A percentile compares a stretch with the other conserved stretches of the same genome.
phyloP scores from a whole-genome alignment of 139 green algal species.

The Closterium sp. region DNA sequence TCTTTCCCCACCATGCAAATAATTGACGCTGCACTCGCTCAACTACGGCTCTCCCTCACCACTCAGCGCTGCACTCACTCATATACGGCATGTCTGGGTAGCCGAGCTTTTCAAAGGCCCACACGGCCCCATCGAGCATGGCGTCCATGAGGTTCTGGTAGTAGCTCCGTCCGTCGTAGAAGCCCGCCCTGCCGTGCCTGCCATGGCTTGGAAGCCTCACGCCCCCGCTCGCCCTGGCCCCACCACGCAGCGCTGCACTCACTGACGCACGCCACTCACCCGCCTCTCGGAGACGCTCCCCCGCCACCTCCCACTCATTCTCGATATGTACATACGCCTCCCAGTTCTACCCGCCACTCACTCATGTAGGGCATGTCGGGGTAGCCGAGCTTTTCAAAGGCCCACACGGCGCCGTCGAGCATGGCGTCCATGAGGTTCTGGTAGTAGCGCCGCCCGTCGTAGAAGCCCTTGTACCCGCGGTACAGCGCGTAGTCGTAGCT shows the following conservation, averaged over 20 bases:
- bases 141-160: slow-evolving; percentile 29
- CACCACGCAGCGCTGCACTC: too few relatives aligned
- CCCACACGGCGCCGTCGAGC: slow-evolving; percentile 5
- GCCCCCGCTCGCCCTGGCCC: too few relatives aligned
- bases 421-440: slow-evolving; percentile 27
- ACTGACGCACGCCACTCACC: too few relatives aligned
- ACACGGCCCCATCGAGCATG: slow-evolving; percentile 6
- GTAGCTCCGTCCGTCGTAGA: slow-evolving; percentile 4
- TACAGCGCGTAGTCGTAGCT: neutral
- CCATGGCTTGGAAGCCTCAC: too few relatives aligned
- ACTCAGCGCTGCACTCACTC: neutral
- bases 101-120: slow-evolving; percentile 7
- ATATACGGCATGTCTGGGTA: slow-evolving; percentile 8
- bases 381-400: slow-evolving; percentile 11
- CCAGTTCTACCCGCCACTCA: neutral
- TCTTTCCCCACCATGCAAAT: neutral
- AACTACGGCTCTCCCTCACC: too few relatives aligned
- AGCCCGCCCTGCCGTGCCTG: too few relatives aligned
- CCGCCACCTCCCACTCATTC: too few relatives aligned
- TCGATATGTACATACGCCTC: too few relatives aligned
- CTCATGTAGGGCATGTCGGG: slow-evolving; percentile 5
- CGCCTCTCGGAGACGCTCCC: too few relatives aligned
- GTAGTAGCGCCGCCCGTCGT: slow-evolving; percentile 16
- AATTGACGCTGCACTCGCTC: too few relatives aligned
- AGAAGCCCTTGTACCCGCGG: slow-evolving; percentile 16